Base-by-base conservation (phyloP, 169 alveolate genomes). In the Amoebophrya sp. region DNA sequence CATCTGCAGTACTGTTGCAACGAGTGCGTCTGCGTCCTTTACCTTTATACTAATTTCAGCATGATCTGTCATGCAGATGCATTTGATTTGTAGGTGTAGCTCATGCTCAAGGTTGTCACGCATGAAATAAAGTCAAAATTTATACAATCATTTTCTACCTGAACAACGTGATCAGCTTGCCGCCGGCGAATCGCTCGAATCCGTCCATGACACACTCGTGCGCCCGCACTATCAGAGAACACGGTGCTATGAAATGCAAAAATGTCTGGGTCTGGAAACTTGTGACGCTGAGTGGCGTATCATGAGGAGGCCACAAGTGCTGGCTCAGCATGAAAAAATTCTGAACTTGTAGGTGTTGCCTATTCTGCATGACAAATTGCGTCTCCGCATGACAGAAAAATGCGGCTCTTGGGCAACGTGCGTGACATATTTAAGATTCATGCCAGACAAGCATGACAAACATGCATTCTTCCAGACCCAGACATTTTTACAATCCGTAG, bases 141-240 rank as follows among this genome's bases (percentile, higher is more conserved):
- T n/a, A n/a, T n/a, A n/a, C n/a, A n/a, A n/a, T n/a, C n/a, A n/a
- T n/a, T n/a, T n/a, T n/a, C n/a, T n/a, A n/a, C n/a, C n/a, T 25
- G 35, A 66, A 66, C 35, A 66, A 2, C 32, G 88, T 66, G n/a
- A 66, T 66, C 10, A 66, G 35, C 18, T 66, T 66, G 38, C 99
- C 99, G 7, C 99, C 99, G 25, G 99, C 99, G 94, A 99, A 99
- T 93, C 99, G 95, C 94, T 99, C 99, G 94, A 99, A 99, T 2
- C 99, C 99, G 95, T 99, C 99, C 99, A 98, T 98, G 18, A 99
- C 99, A 93, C 99, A 99, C 94, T 99, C 99, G 94, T 99, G 99
- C 12, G 99, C 99, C 93, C 99, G 95, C 53, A 97, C 88, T 2
- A 66, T 66, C 35, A 66, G 0, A 7, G 39, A 95, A 91, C 33